Conservation (phyloP, 305 asterid species). For the Fraxinus angustifolia region DNA sequence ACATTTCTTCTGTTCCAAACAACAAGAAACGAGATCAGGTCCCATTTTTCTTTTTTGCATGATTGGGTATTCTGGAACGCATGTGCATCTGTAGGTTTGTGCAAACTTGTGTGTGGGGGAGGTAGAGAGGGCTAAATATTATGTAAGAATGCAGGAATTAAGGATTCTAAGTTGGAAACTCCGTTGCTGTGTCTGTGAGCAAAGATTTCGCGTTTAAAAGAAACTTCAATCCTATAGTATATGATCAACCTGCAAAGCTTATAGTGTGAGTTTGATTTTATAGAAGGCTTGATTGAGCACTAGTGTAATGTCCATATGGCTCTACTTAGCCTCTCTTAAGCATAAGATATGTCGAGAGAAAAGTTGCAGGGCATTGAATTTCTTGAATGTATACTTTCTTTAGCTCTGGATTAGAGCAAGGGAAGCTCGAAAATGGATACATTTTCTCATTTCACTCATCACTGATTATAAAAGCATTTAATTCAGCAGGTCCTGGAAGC, state of each 20-base stretch:
- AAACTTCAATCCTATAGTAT: background rate
- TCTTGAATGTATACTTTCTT: background rate
- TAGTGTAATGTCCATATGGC: background rate
- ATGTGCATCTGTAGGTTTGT: background rate
- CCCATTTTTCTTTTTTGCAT: background rate
- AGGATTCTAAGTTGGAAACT: background rate
- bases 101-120: background rate
- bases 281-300: background rate
- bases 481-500: slow-evolving; percentile 75
- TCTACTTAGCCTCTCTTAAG: background rate
- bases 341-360: background rate
- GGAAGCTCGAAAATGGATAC: background rate
- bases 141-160: background rate
- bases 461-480: background rate
- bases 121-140: background rate
- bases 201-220: background rate
- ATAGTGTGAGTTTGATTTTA: background rate
- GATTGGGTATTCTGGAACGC: background rate
- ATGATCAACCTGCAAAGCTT: background rate
- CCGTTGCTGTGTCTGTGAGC: background rate
- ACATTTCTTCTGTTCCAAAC: background rate
- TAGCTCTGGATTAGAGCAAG: background rate
- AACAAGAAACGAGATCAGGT: background rate
- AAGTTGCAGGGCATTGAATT: background rate
- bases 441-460: background rate